Base-by-base conservation (phyloP, 305 asterid genomes). In the Rubia balearica region DNA sequence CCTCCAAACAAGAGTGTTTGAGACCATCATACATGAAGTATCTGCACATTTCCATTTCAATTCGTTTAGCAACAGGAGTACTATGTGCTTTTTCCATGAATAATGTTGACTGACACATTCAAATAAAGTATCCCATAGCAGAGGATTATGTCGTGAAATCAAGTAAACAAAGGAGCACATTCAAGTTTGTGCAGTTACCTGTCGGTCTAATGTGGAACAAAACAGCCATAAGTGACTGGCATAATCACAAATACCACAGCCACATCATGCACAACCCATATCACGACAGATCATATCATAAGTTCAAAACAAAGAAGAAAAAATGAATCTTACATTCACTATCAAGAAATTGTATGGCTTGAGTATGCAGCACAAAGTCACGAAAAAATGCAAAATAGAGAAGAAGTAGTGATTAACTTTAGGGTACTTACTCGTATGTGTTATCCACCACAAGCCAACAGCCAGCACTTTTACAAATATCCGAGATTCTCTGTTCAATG, bases 1-100 rank as follows among this genome's bases (percentile, higher is more conserved):
- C 97, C 85, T 95, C 99, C n/a, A 91, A 4, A 72, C 98, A 88
- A 12, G 68, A 76, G 41, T 95, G 99, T 76, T 88, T 91, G 71
- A 86, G 83, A 68, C 96, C 96, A 73, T 95, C 99, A 59, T 90
- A 95, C 97, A 95, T 95, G 85, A 95, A 95, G 81, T 95, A 95
- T 84, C 99, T 95, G 89, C 79, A 76, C 22, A 72, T 51, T 40
- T 22, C 62, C 60, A 61, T 14, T 46, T 27, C 21, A 40, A 57
- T 64, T 40, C 75, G 17, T 36, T 57, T n/a, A 73, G 24, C 16
- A 17, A 22, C 43, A 27, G 36, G 4, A 2, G 7, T 68, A 30
- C 17, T 8, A 17, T 8, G 14, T 11, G 16, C 57, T 53, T 51
- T 51, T 40, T 17, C n/a, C 46, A 48, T 30, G 61, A n/a, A 33